Percentiles rank a stretch among this genome's conserved stretches.
These are phyloP conservation scores for Paramecium sonneborni DNA, from an alignment of 73 alveolate species.

Conservation along the genomic window DNA sequence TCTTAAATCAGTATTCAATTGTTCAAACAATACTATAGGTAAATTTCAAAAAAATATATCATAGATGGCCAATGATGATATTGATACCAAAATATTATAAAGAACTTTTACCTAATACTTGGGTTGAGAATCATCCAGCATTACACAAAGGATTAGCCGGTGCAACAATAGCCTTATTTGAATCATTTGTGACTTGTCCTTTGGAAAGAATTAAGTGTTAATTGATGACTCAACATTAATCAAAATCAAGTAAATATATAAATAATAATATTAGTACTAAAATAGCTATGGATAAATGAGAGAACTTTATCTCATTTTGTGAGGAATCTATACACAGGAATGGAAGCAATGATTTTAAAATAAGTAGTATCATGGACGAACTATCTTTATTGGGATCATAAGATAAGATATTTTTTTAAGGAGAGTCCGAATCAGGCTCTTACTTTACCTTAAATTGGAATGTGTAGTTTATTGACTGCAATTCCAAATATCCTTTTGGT, in stretches of 20 bases:
- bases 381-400: constrained; percentile 48
- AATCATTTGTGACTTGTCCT: constrained; percentile 19
- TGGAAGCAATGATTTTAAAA: not conserved
- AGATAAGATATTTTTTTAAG: constrained; percentile 19
- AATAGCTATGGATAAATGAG: not conserved
- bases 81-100: constrained; percentile 22
- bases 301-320: not conserved
- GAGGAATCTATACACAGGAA: not conserved
- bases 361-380: constrained; percentile 46
- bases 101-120: not conserved
- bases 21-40: constrained; percentile 25
- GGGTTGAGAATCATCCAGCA: constrained; percentile 30
- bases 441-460: not conserved
- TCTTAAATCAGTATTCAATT: constrained; percentile 1
- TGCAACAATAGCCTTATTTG: not conserved
- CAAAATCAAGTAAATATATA: not conserved
- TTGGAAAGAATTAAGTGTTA: constrained; percentile 29
- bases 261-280: not conserved
- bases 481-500: constrained; percentile 33
- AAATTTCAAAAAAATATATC: not conserved
- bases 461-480: constrained; percentile 38
- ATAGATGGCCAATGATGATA: constrained; percentile 55
- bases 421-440: constrained; percentile 36
- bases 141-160: constrained; percentile 47
- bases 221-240: constrained; percentile 41